phyloP scores from a whole-genome alignment of 805 yeast species.

The Yarrowia sp. region DNA sequence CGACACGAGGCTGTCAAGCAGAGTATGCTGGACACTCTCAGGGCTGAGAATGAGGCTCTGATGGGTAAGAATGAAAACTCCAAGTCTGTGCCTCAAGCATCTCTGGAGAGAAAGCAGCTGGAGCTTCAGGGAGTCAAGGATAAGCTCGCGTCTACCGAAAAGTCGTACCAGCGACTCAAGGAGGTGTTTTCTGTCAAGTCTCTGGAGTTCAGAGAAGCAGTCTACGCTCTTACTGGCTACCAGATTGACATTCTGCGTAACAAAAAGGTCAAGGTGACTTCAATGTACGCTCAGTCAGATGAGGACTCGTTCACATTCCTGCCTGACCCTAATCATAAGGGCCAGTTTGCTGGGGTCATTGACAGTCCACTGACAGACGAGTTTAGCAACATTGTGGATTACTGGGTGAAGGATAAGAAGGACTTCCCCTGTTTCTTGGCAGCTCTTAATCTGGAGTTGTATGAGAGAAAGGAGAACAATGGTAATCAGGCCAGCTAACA shows the following conservation, averaged over 20 bases:
- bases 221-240: slow-evolving; percentile 74
- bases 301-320: slow-evolving; percentile 59
- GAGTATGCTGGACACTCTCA: slow-evolving; percentile 58
- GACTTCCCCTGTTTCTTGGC: slow-evolving; percentile 82
- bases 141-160: slow-evolving; percentile 40
- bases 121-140: slow-evolving; percentile 42
- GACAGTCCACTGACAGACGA: slow-evolving; percentile 49
- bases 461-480: slow-evolving; percentile 53
- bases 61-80: slow-evolving; percentile 46
- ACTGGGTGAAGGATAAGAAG: slow-evolving; percentile 71
- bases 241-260: slow-evolving; percentile 69
- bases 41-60: slow-evolving; percentile 66
- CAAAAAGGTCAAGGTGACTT: slow-evolving; percentile 61
- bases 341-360: slow-evolving; percentile 55
- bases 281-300: slow-evolving; percentile 54
- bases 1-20: slow-evolving; percentile 67
- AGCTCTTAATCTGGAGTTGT: slow-evolving; percentile 71
- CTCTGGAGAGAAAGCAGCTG: slow-evolving; percentile 62
- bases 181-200: slow-evolving; percentile 70
- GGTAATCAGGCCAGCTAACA: slow-evolving; percentile 24
- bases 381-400: slow-evolving; percentile 61
- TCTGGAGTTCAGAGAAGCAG: slow-evolving; percentile 70
- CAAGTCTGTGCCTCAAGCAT: slow-evolving; percentile 59
- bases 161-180: slow-evolving; percentile 49
- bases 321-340: slow-evolving; percentile 60